A percentile compares a stretch with the other conserved stretches of the same genome.
Conservation (phyloP, 2,329 filamentous ascomycete species). For the Myrmaecium sp. region DNA sequence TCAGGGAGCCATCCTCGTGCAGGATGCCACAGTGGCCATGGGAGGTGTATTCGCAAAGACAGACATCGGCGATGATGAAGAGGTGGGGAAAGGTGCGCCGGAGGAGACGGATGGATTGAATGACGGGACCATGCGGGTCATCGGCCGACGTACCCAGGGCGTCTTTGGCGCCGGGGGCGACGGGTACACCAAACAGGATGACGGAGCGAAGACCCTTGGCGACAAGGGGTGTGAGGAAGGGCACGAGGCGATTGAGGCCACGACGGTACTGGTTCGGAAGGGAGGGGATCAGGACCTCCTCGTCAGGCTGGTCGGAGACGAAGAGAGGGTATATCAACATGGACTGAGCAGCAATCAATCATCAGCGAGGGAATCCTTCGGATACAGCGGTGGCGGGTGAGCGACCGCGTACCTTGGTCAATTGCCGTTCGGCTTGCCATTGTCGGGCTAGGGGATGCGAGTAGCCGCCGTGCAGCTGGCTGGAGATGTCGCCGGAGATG, state of each 20-base stretch:
- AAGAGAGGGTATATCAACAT: constrained; percentile 99
- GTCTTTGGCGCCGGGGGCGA: constrained; percentile 69
- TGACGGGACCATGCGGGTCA: constrained; percentile 83
- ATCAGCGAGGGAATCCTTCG: neutral
- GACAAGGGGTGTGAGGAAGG: constrained; percentile 73
- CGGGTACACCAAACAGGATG: constrained; percentile 87
- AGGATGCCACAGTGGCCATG: constrained; percentile 97
- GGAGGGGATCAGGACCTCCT: constrained; percentile 78
- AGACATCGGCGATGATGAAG: constrained; percentile 85
- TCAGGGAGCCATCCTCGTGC: constrained; percentile 77
- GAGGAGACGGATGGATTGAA: constrained; percentile 68
- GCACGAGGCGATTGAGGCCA: constrained; percentile 69
- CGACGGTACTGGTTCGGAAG: constrained; percentile 81
- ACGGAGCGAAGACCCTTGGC: constrained; percentile 83
- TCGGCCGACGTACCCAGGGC: constrained; percentile 82
- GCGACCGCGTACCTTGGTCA: constrained; percentile 26
- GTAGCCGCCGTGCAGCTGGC: constrained; percentile 35
- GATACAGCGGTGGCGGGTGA: neutral
- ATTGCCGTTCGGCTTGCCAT: constrained; percentile 36
- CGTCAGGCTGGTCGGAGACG: constrained; percentile 83
- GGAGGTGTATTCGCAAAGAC: constrained; percentile 95
- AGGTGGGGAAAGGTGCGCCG: constrained; percentile 74
- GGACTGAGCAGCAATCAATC: constrained; percentile 37
- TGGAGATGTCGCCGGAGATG: constrained; percentile 34
- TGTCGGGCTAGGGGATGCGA: constrained; percentile 32